phyloP scores from a whole-genome alignment of 2,329 filamentous ascomycete species.

The Penicillium sp. region DNA sequence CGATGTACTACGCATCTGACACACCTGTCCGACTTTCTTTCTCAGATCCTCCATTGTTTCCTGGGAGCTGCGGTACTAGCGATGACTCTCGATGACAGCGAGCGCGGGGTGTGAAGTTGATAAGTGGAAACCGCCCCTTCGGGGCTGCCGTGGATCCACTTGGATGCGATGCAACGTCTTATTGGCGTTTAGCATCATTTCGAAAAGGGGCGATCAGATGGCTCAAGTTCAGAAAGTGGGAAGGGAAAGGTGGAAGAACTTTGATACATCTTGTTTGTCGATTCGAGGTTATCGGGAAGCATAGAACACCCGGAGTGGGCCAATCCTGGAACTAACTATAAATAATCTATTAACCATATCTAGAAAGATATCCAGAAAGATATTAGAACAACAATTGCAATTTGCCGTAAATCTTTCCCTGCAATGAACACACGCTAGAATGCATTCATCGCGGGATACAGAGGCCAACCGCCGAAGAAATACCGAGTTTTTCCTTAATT shows the following conservation, averaged over 20 bases:
- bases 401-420: too few relatives aligned
- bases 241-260: neutral
- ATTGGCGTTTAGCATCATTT: neutral
- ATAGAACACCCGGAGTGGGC: too few relatives aligned
- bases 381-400: too few relatives aligned
- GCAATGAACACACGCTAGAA: too few relatives aligned
- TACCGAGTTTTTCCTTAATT: conserved; percentile 30
- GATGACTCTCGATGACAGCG: neutral
- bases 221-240: neutral
- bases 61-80: neutral
- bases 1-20: too few relatives aligned
- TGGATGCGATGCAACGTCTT: conserved; percentile 8
- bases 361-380: too few relatives aligned
- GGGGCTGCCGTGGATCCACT: conserved; percentile 6
- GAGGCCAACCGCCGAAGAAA: too few relatives aligned
- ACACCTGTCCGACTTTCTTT: conserved; percentile 35
- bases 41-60: conserved; percentile 23
- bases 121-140: conserved; percentile 1
- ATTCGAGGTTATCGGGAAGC: too few relatives aligned
- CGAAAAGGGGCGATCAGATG: conserved; percentile 1
- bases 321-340: too few relatives aligned
- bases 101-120: conserved; percentile 4
- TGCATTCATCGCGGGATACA: too few relatives aligned
- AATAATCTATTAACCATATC: too few relatives aligned
- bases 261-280: too few relatives aligned